These are phyloP conservation scores for Saccharomycopsis sp. DNA, from an alignment of 805 yeast species.

Conservation along the genomic window DNA sequence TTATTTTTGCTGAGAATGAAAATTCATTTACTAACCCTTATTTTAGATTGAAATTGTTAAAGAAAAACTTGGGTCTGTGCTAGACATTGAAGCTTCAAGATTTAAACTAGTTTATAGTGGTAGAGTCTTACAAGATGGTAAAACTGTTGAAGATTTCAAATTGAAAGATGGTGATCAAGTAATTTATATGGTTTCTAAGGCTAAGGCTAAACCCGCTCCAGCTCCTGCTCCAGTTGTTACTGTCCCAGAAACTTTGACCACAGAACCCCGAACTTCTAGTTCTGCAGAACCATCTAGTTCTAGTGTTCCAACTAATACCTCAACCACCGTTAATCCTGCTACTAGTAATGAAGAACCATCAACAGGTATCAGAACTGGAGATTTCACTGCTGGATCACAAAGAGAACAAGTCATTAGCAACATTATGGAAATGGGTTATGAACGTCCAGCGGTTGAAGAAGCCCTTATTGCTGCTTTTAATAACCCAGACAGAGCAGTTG, in stretches of 20 bases:
- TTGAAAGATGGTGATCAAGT: constrained; percentile 80
- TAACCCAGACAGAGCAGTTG: constrained; percentile 97
- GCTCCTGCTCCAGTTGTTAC: constrained; percentile 19
- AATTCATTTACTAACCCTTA: no score
- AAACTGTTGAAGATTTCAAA: constrained; percentile 59
- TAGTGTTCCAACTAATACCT: constrained; percentile 31
- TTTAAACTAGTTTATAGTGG: constrained; percentile 90
- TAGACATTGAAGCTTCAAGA: constrained; percentile 59
- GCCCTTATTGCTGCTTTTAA: constrained; percentile 94
- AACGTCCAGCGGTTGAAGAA: constrained; percentile 73
- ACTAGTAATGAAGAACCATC: constrained; percentile 19
- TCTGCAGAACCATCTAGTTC: constrained; percentile 2
- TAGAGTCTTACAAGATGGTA: constrained; percentile 78
- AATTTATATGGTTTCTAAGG: constrained; percentile 78
- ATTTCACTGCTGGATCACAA: constrained; percentile 67
- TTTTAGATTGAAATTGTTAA: constrained; percentile 52
- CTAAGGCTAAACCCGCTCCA: constrained; percentile 18
- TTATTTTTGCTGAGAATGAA: constrained; percentile 48
- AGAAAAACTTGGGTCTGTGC: constrained; percentile 56
- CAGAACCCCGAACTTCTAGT: no score
- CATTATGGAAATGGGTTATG: constrained; percentile 95
- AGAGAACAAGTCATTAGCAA: constrained; percentile 70
- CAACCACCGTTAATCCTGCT: constrained; percentile 52
- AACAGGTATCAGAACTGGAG: constrained; percentile 28
- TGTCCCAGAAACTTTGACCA: no score